Evolutionary conservation across 768 basidiomycete species (phyloP), one percentile per base, ranked within the genome.

Genomic region (Leucocoprinus leucothites): DNA sequence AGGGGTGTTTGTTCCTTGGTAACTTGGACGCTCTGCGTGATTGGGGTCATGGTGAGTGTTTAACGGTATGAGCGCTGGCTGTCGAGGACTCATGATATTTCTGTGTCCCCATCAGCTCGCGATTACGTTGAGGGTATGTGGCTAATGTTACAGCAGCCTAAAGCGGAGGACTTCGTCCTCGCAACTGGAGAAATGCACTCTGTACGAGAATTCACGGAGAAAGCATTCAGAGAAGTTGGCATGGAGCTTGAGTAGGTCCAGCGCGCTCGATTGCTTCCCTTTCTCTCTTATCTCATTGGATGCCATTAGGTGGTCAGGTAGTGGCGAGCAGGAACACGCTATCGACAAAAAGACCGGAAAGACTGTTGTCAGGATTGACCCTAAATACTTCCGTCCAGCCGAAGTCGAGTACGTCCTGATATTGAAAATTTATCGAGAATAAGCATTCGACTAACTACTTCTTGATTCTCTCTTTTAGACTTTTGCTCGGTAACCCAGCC

Each of bases 41-140:
- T 70, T 98, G 95, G 95, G 95, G 95, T 63, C 95, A 98, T 71
- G 94, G 90, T 91, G 56, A 50, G 82, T 71, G 31, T 50, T 40
- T 16, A 28, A 47, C 21, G n/a, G n/a, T n/a, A n/a, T n/a, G n/a
- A n/a, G n/a, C n/a, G n/a, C n/a, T n/a, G n/a, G n/a, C n/a, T n/a
- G n/a, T n/a, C n/a, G n/a, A n/a, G n/a, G n/a, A n/a, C n/a, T n/a
- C n/a, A n/a, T n/a, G n/a, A n/a, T n/a, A n/a, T n/a, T n/a, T n/a
- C n/a, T n/a, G n/a, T n/a, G n/a, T n/a, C n/a, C n/a, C 47, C 48
- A 6, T 31, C 57, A 91, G 89, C 89, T 48, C 84, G 82, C 57
- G 90, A 93, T 68, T 97, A 96, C 68, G 89, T 97, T 9, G 95
- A 98, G 72, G 95, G 95, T 38, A 97, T 97, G 95, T 97, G 94